A percentile compares a stretch with the other conserved stretches of the same genome.
Conservation (phyloP, 2,329 filamentous ascomycete species). For the Penicillium aurantiogriseum region DNA sequence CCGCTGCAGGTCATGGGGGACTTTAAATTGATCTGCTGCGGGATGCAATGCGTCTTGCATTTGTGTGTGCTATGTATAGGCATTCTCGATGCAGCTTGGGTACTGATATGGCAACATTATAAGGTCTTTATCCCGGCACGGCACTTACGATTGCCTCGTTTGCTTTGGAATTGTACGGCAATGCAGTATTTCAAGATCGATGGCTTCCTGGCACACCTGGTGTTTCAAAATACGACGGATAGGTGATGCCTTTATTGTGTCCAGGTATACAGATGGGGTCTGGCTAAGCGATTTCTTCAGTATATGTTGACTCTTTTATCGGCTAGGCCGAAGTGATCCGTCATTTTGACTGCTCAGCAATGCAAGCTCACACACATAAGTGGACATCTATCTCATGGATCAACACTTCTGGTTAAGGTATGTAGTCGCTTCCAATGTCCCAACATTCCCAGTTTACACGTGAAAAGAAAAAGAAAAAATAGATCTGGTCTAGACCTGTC, state of each 20-base stretch:
- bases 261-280: not conserved
- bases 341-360: not conserved
- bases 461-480: not conserved
- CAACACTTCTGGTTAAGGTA: too few species aligned
- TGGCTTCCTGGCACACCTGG: not conserved
- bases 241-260: not conserved
- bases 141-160: not conserved
- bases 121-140: not conserved
- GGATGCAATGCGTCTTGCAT: conserved; percentile 4
- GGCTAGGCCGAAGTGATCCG: not conserved
- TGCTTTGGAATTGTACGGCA: not conserved
- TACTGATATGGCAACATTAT: not conserved
- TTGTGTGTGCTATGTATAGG: conserved; percentile 7
- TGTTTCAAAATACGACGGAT: conserved; percentile 1
- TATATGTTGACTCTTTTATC: not conserved
- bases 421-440: not conserved
- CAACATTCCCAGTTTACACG: not conserved
- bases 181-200: not conserved
- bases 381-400: too few species aligned
- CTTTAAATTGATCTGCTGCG: conserved; percentile 16
- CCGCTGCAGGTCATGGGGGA: conserved; percentile 5
- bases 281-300: not conserved
- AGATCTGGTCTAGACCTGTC: conserved; percentile 3
- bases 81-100: not conserved
- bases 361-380: not conserved